Evolutionary conservation across 257 asterid species (phyloP), one percentile per base, ranked within the genome.

Genomic region (Jacaranda mimosifolia): DNA sequence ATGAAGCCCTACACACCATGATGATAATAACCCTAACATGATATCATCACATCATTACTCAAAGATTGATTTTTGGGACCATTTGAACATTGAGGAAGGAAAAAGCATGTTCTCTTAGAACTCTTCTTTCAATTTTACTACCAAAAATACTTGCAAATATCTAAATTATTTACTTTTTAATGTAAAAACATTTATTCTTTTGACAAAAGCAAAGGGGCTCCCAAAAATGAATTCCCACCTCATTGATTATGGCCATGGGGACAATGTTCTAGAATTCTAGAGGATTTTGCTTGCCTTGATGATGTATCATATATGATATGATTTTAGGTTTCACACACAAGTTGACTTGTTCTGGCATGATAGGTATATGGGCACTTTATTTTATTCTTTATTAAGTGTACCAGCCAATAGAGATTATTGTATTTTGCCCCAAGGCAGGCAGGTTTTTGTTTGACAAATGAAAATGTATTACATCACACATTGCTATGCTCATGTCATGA

Each of bases 281-380:
- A 13, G 5, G 18, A 52, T 51, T 62, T 77, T 77, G 40, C 72
- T 77, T 73, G 77, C 63, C 85, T 77, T 77, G 1, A 57, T 49
- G 52, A 68, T 52, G 36, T 63, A 51, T 11, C 51, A 74, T 48
- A 74, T 48, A 18, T 60, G 12, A 48, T 39, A 46, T 73, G 63
- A 46, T 8, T 32, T 52, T 51, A 45, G 11, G 32, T 48, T 56
- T 43, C 21, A 57, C 62, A 63, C 58, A 56, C 1, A 51, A 79
- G 81, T 78, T 82, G 86, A 82, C 86, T 65, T 39, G 5, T 32
- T 74, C 78, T 39, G 1, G 13, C 45, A 21, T 12, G 40, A 26
- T 51, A 2, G 58, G 42, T 53, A 51, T 18, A 40, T 52, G 60
- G 68, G 43, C 79, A 74, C 10, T 32, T 26, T n/a, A 63, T 63